Evolutionary conservation across 2,329 filamentous ascomycete species (phyloP), one percentile per base, ranked within the genome.

Genomic region (Sclerotinia borealis): DNA sequence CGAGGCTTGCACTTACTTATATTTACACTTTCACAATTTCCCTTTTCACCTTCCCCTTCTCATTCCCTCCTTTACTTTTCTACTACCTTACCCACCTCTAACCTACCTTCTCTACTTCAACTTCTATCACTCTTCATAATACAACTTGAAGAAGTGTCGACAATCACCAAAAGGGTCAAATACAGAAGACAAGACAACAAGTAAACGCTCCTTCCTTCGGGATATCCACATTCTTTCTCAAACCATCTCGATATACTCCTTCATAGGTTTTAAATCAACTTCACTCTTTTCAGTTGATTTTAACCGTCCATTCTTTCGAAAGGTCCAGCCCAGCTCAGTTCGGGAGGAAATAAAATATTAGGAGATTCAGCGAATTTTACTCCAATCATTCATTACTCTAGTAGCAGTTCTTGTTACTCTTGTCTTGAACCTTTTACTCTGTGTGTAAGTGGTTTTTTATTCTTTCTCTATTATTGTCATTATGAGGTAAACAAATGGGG

Each of bases 241-340:
- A 25, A 19, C 41, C 25, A 8, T 22, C 10, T 49, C 45, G 8
- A 61, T 22, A 61, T 11, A 5, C 49, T 51, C 37, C n/a, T 19
- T n/a, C 36, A 62, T 43, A 72, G 69, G 75, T 69, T 63, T 62
- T 31, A 48, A 48, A 68, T 74, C 76, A 73, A 75, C 76, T 78
- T 78, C 77, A 78, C 73, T 79, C 77, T 74, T 75, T 62, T 78
- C 68, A 77, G 75, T 74, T 74, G 72, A 70, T 70, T 56, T 25
- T 72, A 56, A 64, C 75, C 75, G 74, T 78, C 75, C 77, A 73
- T 73, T 78, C 70, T 63, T 71, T 72, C 68, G 47, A 50, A 61
- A 59, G 64, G 19, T 45, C 52, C 52, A 56, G 52, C 37, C 39
- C 52, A 55, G 31, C 37, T 34, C 39, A 48, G 50, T 39, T 48